These are phyloP conservation scores for Pythium guiyangense DNA, from an alignment of 352 stramenopile species.

Conservation along the genomic window DNA sequence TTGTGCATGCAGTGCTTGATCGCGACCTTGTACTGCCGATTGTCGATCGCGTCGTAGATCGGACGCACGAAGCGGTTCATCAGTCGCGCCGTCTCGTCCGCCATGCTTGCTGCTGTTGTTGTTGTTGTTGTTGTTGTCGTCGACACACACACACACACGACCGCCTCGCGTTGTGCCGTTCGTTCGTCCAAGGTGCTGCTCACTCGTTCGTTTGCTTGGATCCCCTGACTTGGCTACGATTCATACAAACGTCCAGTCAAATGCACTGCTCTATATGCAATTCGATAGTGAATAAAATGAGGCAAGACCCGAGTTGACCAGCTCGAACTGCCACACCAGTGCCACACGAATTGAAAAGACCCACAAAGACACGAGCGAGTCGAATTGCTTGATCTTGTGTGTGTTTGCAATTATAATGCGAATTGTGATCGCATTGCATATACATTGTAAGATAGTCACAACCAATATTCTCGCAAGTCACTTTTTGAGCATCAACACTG, in stretches of 20 bases:
- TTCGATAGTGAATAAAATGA: too few relatives aligned
- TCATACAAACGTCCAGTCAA: too few relatives aligned
- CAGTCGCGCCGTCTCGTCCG: slow-evolving; percentile 44
- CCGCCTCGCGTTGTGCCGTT: neutral
- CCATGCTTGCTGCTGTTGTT: slow-evolving; percentile 25
- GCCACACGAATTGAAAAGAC: neutral
- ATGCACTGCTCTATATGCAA: too few relatives aligned
- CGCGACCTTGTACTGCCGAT: slow-evolving; percentile 71
- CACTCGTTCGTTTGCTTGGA: neutral
- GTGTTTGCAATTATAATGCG: too few relatives aligned
- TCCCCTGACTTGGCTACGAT: too few relatives aligned
- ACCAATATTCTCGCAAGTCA: too few relatives aligned
- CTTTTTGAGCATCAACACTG: too few relatives aligned
- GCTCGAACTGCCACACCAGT: neutral
- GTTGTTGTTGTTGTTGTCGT: neutral
- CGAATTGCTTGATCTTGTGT: too few relatives aligned
- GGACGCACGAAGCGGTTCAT: slow-evolving; percentile 75
- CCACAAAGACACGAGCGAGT: neutral
- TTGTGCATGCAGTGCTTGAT: slow-evolving; percentile 83
- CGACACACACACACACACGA: too few relatives aligned
- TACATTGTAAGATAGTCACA: too few relatives aligned
- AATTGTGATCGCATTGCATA: too few relatives aligned
- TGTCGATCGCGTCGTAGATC: slow-evolving; percentile 86
- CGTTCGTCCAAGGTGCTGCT: neutral
- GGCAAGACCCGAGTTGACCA: too few relatives aligned